These are phyloP conservation scores for Aspergillus tanneri DNA, from an alignment of 2,329 filamentous ascomycete genomes.

Conservation along the genomic window DNA sequence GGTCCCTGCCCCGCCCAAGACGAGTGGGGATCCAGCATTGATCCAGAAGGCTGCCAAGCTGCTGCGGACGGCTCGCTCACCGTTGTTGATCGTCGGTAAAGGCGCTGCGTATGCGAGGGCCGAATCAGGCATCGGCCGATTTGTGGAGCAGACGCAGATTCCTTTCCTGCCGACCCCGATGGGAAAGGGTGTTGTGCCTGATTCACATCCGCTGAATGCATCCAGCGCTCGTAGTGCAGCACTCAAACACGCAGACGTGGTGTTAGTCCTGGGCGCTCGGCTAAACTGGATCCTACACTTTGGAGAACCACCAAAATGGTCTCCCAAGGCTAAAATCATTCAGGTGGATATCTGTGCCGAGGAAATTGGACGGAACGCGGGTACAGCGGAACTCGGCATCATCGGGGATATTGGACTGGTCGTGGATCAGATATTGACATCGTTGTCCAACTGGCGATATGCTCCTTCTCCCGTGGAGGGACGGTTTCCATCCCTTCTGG, in stretches of 20 bases:
- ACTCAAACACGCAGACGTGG: constrained; percentile 55
- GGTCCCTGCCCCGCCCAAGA: constrained; percentile 42
- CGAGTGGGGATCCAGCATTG: constrained; percentile 47
- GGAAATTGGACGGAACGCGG: constrained; percentile 55
- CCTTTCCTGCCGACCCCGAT: constrained; percentile 60
- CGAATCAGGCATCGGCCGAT: constrained; percentile 45
- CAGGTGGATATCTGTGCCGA: constrained; percentile 57
- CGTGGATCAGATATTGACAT: constrained; percentile 46
- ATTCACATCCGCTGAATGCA: constrained; percentile 54
- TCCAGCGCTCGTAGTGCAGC: constrained; percentile 56
- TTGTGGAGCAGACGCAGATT: constrained; percentile 51
- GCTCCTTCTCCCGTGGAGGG: constrained; percentile 29
- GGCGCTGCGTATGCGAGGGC: constrained; percentile 56
- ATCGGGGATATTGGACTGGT: constrained; percentile 54
- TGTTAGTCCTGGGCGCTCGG: constrained; percentile 55
- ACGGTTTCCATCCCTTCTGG: constrained; percentile 32
- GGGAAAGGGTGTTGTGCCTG: constrained; percentile 58
- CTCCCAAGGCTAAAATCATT: constrained; percentile 50
- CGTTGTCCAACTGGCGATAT: constrained; percentile 49
- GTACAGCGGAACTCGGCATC: constrained; percentile 49
- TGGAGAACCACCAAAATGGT: constrained; percentile 57
- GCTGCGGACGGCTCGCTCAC: constrained; percentile 51
- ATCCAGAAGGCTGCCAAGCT: constrained; percentile 45
- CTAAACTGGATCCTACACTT: constrained; percentile 62
- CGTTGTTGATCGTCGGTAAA: constrained; percentile 57